phyloP scores from a whole-genome alignment of 2,329 filamentous ascomycete species.

The Fusarium lateritium region DNA sequence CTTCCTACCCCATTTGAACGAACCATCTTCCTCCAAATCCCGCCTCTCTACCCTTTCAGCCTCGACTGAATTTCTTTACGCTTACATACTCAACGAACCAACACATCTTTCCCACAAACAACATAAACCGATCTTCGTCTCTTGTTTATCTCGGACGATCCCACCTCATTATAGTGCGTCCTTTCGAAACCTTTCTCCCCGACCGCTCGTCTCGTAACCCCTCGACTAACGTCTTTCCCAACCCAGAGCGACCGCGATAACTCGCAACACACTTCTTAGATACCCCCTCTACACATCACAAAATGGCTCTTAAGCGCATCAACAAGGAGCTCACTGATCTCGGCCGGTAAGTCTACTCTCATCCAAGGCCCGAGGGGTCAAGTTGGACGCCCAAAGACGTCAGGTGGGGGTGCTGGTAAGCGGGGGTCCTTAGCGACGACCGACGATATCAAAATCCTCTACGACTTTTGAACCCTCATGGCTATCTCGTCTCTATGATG shows the following conservation, averaged over 20 bases:
- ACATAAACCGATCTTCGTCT: constrained; percentile 18
- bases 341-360: constrained; percentile 77
- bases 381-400: constrained; percentile 50
- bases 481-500: not conserved
- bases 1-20: constrained; percentile 49
- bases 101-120: constrained; percentile 18
- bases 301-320: constrained; percentile 93
- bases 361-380: constrained; percentile 44
- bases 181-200: constrained; percentile 37
- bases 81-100: constrained; percentile 32
- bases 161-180: constrained; percentile 49
- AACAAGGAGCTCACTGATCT: constrained; percentile 95
- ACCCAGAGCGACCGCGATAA: constrained; percentile 47
- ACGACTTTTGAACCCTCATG: constrained; percentile 20
- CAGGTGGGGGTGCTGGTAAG: constrained; percentile 57
- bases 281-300: constrained; percentile 53
- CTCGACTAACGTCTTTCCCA: constrained; percentile 47
- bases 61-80: constrained; percentile 48
- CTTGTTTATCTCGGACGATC: constrained; percentile 43
- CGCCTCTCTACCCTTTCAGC: constrained; percentile 48
- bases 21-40: constrained; percentile 50
- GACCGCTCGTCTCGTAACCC: constrained; percentile 30
- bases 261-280: constrained; percentile 47
- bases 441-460: constrained; percentile 32
- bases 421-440: constrained; percentile 53